phyloP scores from a whole-genome alignment of 257 asterid species.

The Nicotiana knightiana region DNA sequence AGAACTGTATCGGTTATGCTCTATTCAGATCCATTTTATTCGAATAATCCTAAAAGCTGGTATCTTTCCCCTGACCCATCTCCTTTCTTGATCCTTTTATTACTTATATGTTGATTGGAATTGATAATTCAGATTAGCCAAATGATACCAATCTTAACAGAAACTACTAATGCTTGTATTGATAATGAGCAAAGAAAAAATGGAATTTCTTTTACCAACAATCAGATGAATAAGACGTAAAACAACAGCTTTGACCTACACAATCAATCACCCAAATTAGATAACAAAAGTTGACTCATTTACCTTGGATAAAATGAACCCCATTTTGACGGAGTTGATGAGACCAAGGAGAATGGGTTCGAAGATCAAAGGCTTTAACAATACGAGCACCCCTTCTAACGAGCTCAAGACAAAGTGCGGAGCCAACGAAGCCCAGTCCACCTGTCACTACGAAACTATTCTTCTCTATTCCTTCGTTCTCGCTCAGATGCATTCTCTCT shows the following conservation, averaged over 20 bases:
- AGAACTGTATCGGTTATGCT: not conserved
- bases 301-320: conserved; percentile 62
- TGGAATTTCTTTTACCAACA: not conserved
- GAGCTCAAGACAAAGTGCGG: conserved; percentile 86
- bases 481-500: conserved; percentile 73
- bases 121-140: not conserved
- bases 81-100: not conserved
- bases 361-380: conserved; percentile 77
- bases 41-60: not conserved
- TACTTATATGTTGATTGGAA: not conserved
- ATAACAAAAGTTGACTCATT: not conserved
- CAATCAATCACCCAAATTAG: not conserved
- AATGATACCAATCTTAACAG: not conserved
- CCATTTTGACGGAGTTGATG: conserved; percentile 46
- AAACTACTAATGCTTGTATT: no score
- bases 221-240: not conserved
- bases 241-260: not conserved
- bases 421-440: conserved; percentile 84
- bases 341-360: conserved; percentile 72
- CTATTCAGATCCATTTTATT: not conserved
- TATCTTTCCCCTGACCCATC: not conserved
- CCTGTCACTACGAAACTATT: conserved; percentile 77
- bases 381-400: conserved; percentile 72
- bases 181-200: not conserved
- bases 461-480: conserved; percentile 87